Base-by-base conservation (phyloP, 306 rosid genomes). In the Vigna hirtella region DNA sequence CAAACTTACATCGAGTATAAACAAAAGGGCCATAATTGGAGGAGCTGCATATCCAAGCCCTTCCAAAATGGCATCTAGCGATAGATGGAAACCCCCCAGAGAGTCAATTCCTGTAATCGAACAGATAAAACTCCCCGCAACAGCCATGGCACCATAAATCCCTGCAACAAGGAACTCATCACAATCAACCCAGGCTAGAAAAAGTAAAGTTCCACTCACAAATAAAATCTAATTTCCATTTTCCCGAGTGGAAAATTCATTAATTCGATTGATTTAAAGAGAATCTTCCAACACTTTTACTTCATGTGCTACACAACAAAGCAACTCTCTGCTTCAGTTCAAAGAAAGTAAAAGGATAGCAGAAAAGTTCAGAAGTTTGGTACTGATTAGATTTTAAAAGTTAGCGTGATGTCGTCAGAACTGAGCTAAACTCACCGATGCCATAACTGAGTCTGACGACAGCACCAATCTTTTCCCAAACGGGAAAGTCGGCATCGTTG, bases 41-140 rank as follows among this genome's bases (percentile, higher is more conserved):
- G 98, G 98, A 64, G 72, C 92, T 5, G 98, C 95, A 83, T 91
- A 95, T 59, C 97, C 98, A 64, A 95, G 95, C 32, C 98, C 98
- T 76, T 82, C 86, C 20, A 95, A 50, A 78, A 91, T 88, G 50
- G 98, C 96, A 79, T 95, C 98, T 72, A 90, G 77, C 14, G 97
- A 90, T 9, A 89, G 84, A 61, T 92, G 89, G 67, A 95, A 95
- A 53, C 98, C 98, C 68, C 98, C 98, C 65, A 88, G 57, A 72
- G 92, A 87, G 45, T 95, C 98, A 36, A 88, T 91, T 75, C 98
- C 98, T 2, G 92, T 88, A 32, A 92, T 53, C 4, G 98, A 92
- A 84, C 98, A 95, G 61, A 95, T 91, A 65, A 91, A 92, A 76
- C 88, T 86, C 74, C 98, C 98, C 0, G 93, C 96, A 64, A 92